Evolutionary conservation across 2,329 filamentous ascomycete species (phyloP), one percentile per base, ranked within the genome.

Genomic region (Fusarium sp.): DNA sequence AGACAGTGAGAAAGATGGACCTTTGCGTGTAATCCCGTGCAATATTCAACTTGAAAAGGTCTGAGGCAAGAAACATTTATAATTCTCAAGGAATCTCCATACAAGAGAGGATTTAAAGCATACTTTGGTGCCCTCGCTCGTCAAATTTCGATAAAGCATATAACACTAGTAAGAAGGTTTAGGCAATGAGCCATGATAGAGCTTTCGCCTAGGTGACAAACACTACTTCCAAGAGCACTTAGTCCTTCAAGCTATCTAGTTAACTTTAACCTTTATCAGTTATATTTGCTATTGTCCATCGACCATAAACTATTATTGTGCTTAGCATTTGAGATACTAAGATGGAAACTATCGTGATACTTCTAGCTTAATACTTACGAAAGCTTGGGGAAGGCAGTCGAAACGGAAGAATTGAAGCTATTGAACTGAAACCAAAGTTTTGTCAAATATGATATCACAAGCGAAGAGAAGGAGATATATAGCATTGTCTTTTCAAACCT

Each of bases 161-260:
- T 7, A 18, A 13, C 18, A 8, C 15, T 24, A 4, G 7, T 9
- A 13, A n/a, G 3, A 7, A 3, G 3, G 7, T n/a, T 24, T 3
- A 11, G 14, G 6, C 5, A 12, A 6, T 16, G 14, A 6, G 14
- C 20, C 4, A 47, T 15, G 16, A 6, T 6, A 3, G 44, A 30
- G 22, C 20, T 14, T 48, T 48, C 20, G 9, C n/a, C 15, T 30
- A 30, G 14, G 20, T 12, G 7, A 13, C 11, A 48, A 31, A 28
- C 7, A n/a, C 28, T 31, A 16, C 45, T 31, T 31, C 22, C 7
- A 48, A 31, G 7, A n/a, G 15, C 15, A n/a, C 15, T 8, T 11
- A 48, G 22, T 13, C 45, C 13, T 31, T 10, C 16, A 16, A 8
- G 20, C 24, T 7, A 10, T n/a, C 45, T 5, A 31, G 11, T 18